Base-by-base conservation (phyloP, 1,139 yeast species). In the Wickerhamiella infanticola region DNA sequence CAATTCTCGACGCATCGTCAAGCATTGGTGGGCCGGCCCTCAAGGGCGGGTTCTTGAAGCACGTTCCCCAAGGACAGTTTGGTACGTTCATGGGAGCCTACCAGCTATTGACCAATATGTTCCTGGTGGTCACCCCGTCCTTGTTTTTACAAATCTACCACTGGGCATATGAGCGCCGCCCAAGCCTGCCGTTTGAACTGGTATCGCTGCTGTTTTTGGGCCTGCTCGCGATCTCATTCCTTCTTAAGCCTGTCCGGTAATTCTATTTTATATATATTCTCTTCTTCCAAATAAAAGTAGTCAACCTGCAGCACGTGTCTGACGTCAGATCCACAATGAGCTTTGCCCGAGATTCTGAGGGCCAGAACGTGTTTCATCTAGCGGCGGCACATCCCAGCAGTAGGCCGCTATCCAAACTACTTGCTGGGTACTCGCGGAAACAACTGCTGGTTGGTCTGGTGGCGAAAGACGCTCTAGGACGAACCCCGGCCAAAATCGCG, bases 41-140 rank as follows among this genome's bases (percentile, higher is more conserved):
- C 45, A 52, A 49, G 39, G 39, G 52, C 8, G 49, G 56, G 23
- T 43, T 54, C 29, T 37, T 54, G 40, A 54, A 54, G 42, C 47
- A 53, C 41, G 50, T 53, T 1, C 51, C 53, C 5, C 50, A 42
- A 26, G 51, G 51, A 35, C 50, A 51, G 37, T 46, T 49, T 42
- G 57, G 57, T 13, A 35, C 56, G 5, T 54, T 50, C 43, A 45
- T 54, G 51, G 57, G 55, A 3, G 53, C 50, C 3, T 45, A 48
- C 37, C 49, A 50, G 37, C 37, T 54, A 33, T 39, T 50, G n/a
- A 41, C 40, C 26, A 44, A 54, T 31, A 4, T 42, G 3, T 26
- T 45, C 9, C 37, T 47, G 9, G 46, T 51, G 5, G 26, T 54
- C 24, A 38, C 45, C 9, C 57, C 57, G 7, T 44, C 55, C 3